These are phyloP conservation scores for Cladosporium sp. DNA, from an alignment of 2,329 filamentous ascomycete genomes.

Conservation along the genomic window DNA sequence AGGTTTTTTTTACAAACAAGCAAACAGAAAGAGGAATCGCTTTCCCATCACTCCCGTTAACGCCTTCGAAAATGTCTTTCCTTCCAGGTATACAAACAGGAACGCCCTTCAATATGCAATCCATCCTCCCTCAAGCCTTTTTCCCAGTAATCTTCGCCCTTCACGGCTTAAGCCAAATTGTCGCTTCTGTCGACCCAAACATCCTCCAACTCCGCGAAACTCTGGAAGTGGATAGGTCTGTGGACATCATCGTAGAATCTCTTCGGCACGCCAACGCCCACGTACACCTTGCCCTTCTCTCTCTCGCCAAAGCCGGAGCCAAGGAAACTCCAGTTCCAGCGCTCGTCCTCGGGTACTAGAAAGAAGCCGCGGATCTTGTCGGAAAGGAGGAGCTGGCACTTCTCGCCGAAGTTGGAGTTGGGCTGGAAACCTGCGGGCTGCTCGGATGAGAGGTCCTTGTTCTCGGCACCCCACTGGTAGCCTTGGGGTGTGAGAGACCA, in stretches of 20 bases:
- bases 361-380: constrained; percentile 96
- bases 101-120: not conserved
- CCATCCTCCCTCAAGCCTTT: not conserved
- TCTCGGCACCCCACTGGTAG: constrained; percentile 95
- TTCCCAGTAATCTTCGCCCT: not conserved
- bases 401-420: constrained; percentile 78
- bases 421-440: constrained; percentile 84
- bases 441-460: constrained; percentile 87
- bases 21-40: not conserved
- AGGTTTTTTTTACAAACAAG: not conserved
- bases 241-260: constrained; percentile 91
- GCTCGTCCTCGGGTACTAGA: constrained; percentile 81
- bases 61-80: not conserved
- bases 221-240: constrained; percentile 90
- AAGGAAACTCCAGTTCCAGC: constrained; percentile 99
- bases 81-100: not conserved
- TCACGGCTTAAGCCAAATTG: constrained; percentile 67
- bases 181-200: constrained; percentile 91
- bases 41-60: not conserved
- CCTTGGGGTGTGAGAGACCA: constrained; percentile 89
- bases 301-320: constrained; percentile 79
- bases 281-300: constrained; percentile 77
- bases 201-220: constrained; percentile 95
- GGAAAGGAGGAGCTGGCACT: constrained; percentile 87
- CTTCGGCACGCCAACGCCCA: constrained; percentile 85